Evolutionary conservation across 116 monocot genomes (phyloP).

Genomic region (Cymodocea nodosa): DNA sequence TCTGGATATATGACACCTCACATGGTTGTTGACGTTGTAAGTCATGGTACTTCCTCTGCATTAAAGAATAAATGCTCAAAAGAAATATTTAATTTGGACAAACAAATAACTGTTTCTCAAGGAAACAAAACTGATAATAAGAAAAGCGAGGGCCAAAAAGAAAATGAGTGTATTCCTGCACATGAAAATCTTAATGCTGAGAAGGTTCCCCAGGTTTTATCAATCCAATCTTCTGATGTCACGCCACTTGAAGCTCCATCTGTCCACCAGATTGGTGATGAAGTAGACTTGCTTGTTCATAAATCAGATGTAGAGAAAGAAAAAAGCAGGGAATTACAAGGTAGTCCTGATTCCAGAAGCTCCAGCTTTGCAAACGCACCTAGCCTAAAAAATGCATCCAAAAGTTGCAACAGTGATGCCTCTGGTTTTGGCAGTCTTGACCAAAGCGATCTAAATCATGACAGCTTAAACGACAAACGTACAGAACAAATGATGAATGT

Average conservation of each 20-base stretch:
- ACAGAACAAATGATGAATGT: slow-evolving; percentile 10
- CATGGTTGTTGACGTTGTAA: slow-evolving; percentile 2
- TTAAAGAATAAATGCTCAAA: slow-evolving; percentile 14
- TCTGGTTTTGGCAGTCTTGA: not conserved
- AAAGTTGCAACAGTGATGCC: not conserved
- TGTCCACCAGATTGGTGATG: no score
- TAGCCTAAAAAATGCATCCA: slow-evolving; percentile 13
- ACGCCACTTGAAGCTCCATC: slow-evolving; percentile 11
- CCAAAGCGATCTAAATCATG: not conserved
- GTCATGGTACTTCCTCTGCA: slow-evolving; percentile 1
- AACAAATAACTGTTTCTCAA: slow-evolving; percentile 12
- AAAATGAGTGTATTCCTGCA: slow-evolving; percentile 11
- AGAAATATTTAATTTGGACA: not conserved
- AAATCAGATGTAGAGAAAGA: slow-evolving; percentile 5
- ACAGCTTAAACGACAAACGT: not conserved
- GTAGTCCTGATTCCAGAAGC: slow-evolving; percentile 27
- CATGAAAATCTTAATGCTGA: slow-evolving; percentile 14
- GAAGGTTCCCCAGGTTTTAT: slow-evolving; percentile 11
- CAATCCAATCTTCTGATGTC: slow-evolving; percentile 22
- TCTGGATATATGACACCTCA: slow-evolving; percentile 11
- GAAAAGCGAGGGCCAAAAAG: slow-evolving; percentile 6
- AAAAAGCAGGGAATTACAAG: slow-evolving; percentile 14
- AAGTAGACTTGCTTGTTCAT: not conserved
- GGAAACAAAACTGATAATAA: slow-evolving; percentile 8
- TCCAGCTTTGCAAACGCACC: slow-evolving; percentile 32